phyloP scores from a whole-genome alignment of 2,329 filamentous ascomycete species.

The Talaromyces pinophilus region DNA sequence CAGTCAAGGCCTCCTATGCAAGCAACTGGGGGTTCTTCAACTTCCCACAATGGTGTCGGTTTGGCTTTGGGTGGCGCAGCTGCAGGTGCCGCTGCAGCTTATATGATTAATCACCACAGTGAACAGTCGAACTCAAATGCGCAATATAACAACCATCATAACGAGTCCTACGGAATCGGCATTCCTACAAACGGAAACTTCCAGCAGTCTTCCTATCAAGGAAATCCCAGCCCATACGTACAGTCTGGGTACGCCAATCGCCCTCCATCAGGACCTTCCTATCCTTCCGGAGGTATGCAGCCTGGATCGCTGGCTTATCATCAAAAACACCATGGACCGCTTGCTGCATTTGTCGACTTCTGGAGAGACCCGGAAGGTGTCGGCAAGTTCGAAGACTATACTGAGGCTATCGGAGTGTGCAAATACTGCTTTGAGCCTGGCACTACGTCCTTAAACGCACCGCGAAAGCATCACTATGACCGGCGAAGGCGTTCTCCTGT shows the following conservation, averaged over 20 bases:
- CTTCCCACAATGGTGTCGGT: constrained; percentile 36
- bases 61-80: constrained; percentile 42
- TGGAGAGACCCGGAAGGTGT: constrained; percentile 67
- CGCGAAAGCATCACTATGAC: constrained; percentile 61
- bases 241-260: constrained; percentile 1
- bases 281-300: constrained; percentile 30
- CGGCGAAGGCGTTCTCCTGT: constrained; percentile 43
- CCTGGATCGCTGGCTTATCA: constrained; percentile 48
- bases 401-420: constrained; percentile 66
- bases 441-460: constrained; percentile 58
- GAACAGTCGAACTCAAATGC: constrained; percentile 32
- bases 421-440: constrained; percentile 65
- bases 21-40: constrained; percentile 27
- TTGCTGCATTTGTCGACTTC: constrained; percentile 59
- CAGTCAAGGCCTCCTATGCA: constrained; percentile 28
- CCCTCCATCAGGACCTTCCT: constrained; percentile 11
- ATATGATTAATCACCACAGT: constrained; percentile 42
- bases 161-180: constrained; percentile 17
- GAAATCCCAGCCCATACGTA: constrained; percentile 16
- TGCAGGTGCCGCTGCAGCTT: constrained; percentile 46
- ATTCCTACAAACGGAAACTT: constrained; percentile 11
- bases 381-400: constrained; percentile 66
- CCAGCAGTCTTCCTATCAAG: constrained; percentile 14
- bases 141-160: constrained; percentile 17
- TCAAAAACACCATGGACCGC: constrained; percentile 58